Conservation (phyloP, 2,329 filamentous ascomycete species). For the Aspergillus sergii region DNA sequence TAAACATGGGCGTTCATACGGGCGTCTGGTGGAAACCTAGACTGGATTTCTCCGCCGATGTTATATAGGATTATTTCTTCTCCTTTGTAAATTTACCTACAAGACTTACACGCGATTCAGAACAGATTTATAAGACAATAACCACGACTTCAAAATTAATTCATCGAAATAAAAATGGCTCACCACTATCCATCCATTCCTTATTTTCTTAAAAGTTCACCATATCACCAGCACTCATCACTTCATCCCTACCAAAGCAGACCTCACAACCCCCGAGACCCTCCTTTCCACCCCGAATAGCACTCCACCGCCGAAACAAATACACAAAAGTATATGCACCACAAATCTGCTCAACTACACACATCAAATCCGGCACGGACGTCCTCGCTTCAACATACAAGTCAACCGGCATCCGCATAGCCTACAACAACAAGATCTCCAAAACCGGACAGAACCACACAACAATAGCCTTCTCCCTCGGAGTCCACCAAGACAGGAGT, state of each 20-base stretch:
- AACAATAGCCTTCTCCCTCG: constrained; percentile 52
- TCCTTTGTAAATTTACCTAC: constrained; percentile 5
- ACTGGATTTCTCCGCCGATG: constrained; percentile 5
- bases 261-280: constrained; percentile 15
- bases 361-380: constrained; percentile 42
- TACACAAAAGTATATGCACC: constrained; percentile 44
- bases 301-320: constrained; percentile 36
- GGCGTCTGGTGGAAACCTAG: background rate
- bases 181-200: background rate
- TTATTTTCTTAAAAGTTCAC: background rate
- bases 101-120: background rate
- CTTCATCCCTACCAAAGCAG: background rate
- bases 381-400: constrained; percentile 40
- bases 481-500: constrained; percentile 49
- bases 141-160: background rate
- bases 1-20: background rate
- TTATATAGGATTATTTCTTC: constrained; percentile 8
- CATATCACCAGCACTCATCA: constrained; percentile 1
- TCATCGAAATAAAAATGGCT: background rate
- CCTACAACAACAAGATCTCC: constrained; percentile 68
- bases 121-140: background rate
- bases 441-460: constrained; percentile 46
- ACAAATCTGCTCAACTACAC: constrained; percentile 44
- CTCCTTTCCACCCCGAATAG: constrained; percentile 20
- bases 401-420: constrained; percentile 58